Conservation (phyloP, 2,329 filamentous ascomycete species). For the Stagonosporopsis cucurbitacearum region DNA sequence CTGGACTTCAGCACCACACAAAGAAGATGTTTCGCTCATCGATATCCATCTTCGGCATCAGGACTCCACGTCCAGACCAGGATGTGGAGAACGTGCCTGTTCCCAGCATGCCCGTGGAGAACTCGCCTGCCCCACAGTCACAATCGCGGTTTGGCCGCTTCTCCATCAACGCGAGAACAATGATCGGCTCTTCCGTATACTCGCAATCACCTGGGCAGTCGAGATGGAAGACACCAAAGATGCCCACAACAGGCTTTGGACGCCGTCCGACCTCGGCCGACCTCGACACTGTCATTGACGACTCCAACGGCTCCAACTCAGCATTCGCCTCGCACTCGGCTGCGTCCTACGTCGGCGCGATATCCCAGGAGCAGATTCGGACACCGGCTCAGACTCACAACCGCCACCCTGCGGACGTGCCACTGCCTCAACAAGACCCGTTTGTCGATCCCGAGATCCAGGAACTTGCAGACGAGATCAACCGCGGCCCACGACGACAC, state of each 20-base stretch:
- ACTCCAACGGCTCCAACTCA: constrained; percentile 37
- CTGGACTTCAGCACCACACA: constrained; percentile 14
- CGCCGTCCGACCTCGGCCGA: constrained; percentile 37
- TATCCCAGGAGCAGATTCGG: constrained; percentile 34
- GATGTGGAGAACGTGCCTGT: constrained; percentile 27
- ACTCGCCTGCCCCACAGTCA: constrained; percentile 27
- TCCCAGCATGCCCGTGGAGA: constrained; percentile 17
- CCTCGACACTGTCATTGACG: constrained; percentile 30
- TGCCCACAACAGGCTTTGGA: constrained; percentile 42
- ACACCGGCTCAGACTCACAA: constrained; percentile 33
- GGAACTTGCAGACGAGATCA: constrained; percentile 55
- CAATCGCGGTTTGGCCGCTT: constrained; percentile 31
- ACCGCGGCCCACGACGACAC: constrained; percentile 46
- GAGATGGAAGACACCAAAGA: constrained; percentile 42
- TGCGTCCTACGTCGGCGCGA: constrained; percentile 43
- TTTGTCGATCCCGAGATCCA: constrained; percentile 56
- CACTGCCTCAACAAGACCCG: constrained; percentile 20
- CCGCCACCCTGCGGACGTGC: constrained; percentile 44
- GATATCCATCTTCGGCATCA: constrained; percentile 30
- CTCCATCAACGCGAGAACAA: constrained; percentile 22
- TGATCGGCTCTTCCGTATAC: constrained; percentile 45
- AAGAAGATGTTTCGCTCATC: constrained; percentile 43
- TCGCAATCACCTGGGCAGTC: constrained; percentile 41
- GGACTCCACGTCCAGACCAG: constrained; percentile 44
- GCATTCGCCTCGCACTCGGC: constrained; percentile 47